Evolutionary conservation across 106 monocot species (phyloP).

Genomic region (Gastrodia elata): DNA sequence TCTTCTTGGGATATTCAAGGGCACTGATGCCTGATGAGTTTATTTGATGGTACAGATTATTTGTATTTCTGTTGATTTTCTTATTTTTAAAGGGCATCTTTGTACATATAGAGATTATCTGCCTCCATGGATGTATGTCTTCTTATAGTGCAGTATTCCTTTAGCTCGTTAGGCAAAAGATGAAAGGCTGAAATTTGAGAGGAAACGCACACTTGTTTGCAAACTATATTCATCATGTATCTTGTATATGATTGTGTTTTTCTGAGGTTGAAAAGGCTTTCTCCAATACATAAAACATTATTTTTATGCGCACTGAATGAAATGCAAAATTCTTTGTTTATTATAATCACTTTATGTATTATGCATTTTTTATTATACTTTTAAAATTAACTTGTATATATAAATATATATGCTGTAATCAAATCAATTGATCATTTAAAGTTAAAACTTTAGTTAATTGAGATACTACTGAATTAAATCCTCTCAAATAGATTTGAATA

Average conservation of each 20-base stretch:
- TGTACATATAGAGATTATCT: not conserved
- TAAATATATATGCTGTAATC: too few species aligned
- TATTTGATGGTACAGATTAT: not conserved
- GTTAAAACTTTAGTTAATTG: too few species aligned
- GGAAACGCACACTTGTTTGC: not conserved
- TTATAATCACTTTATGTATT: too few species aligned
- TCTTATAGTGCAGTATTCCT: not conserved
- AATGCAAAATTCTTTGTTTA: too few species aligned
- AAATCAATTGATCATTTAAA: too few species aligned
- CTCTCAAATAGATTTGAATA: too few species aligned
- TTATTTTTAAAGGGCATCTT: not conserved
- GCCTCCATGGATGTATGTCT: slow-evolving; percentile 2
- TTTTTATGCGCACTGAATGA: too few species aligned
- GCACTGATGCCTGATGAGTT: not conserved
- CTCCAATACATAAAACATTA: not conserved
- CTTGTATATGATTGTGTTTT: not conserved
- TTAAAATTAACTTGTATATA: too few species aligned
- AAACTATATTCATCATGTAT: not conserved
- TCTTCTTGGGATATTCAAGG: slow-evolving; percentile 1
- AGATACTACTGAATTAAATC: too few species aligned
- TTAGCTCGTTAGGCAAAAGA: not conserved
- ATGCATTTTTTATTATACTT: too few species aligned
- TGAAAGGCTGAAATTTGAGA: not conserved
- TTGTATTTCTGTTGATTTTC: not conserved
- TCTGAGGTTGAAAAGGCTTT: not conserved